phyloP scores from a whole-genome alignment of 225 moss, liverwort and hornwort species.

The Straminergon stramineum region DNA sequence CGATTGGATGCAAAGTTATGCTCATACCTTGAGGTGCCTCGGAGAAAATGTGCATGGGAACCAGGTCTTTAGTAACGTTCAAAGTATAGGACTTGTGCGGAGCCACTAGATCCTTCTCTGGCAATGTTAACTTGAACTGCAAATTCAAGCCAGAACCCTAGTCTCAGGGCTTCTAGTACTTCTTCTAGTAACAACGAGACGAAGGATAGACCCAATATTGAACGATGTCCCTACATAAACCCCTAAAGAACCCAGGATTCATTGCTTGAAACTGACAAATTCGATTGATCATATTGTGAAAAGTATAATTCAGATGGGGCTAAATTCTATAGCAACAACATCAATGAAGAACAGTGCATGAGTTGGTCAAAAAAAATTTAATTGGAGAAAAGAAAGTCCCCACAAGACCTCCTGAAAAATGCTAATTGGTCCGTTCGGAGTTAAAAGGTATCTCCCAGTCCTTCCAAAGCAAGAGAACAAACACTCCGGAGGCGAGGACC shows the following conservation, averaged over 20 bases:
- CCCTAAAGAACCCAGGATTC: not conserved
- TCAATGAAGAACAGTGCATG: not conserved
- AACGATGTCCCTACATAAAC: not conserved
- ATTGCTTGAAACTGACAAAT: not conserved
- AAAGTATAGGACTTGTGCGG: constrained; percentile 67
- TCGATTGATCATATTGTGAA: not conserved
- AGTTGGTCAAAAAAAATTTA: not conserved
- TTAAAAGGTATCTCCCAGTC: not conserved
- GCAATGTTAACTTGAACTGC: constrained; percentile 82
- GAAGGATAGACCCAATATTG: not conserved
- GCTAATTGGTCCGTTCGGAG: not conserved
- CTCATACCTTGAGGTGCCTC: constrained; percentile 68
- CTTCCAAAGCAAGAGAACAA: not conserved
- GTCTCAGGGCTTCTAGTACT: not conserved
- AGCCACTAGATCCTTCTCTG: constrained; percentile 58
- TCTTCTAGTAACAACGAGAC: not conserved
- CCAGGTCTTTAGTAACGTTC: constrained; percentile 78
- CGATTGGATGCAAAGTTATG: not conserved
- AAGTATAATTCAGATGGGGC: not conserved
- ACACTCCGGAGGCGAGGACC: not conserved
- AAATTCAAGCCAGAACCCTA: not conserved
- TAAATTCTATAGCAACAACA: not conserved
- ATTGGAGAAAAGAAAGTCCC: not conserved
- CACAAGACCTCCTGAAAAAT: not conserved
- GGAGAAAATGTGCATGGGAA: constrained; percentile 97